Evolutionary conservation across 345 rosid genomes (phyloP), one percentile per base, ranked within the genome.

Genomic region (Leavenworthia alabamica): DNA sequence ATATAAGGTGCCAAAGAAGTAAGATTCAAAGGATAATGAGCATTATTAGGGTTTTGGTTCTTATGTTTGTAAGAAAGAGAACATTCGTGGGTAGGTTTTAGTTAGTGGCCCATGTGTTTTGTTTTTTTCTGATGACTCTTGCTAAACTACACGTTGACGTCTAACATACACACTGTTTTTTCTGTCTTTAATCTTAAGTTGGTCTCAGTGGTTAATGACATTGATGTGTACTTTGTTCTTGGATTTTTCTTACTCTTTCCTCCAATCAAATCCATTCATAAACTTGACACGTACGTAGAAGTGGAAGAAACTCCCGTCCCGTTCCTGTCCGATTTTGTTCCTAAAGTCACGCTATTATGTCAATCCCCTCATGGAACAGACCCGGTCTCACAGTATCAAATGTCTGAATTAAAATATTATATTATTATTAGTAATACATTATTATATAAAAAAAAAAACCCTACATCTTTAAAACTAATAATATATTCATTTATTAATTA

Each of bases 21-120:
- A 51, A 23, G 67, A 43, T 51, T 41, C 67, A 68, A 23, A 51
- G 50, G 43, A 51, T 19, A 41, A 20, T 20, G 15, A 41, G 16
- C 66, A 68, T 60, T 39, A 60, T 60, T 16, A 45, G 37, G 55
- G 74, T 46, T 56, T 36, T 46, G 63, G 56, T 62, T 62, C 57
- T 35, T 7, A 54, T 70, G 74, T 62, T 70, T 22, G 37, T 16
- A 31, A 39, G 56, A 55, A 70, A 61, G 64, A 70, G 45, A 45
- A 62, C 74, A 70, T 70, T 62, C 68, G 16, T 70, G 63, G 73
- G 44, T 70, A 36, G 57, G 58, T 54, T 70, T 62, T 37, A 51
- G 12, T 62, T 37, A 51, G 12, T 70, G 74, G 68, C 62, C 74
- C 58, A 70, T 70, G 50, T 70, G 74, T 70, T 69, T 52, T 67